Percentiles rank a stretch among this genome's conserved stretches.
These are phyloP conservation scores for Saturnispora halmiae DNA, from an alignment of 805 yeast species.

Conservation along the genomic window DNA sequence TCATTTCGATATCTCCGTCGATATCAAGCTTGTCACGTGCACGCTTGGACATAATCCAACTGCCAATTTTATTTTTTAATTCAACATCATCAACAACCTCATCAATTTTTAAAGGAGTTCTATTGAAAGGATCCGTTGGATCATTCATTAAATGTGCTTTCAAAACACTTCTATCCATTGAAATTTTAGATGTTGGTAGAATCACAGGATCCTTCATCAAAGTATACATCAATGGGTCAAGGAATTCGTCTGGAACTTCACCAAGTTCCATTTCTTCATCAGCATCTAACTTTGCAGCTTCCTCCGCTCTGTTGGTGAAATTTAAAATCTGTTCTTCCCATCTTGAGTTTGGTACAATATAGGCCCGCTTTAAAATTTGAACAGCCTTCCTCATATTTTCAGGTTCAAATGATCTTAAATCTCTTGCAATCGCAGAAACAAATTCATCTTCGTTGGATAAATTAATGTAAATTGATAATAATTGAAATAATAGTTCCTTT, in stretches of 20 bases:
- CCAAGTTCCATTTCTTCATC: constrained; percentile 83
- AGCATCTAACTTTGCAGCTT: constrained; percentile 51
- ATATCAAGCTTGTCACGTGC: constrained; percentile 12
- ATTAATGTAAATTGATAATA: constrained; percentile 70
- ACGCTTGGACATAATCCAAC: constrained; percentile 41
- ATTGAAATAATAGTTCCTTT: constrained; percentile 52
- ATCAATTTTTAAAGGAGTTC: constrained; percentile 82
- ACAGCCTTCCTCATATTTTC: constrained; percentile 63
- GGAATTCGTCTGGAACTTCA: constrained; percentile 91
- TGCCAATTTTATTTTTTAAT: constrained; percentile 50
- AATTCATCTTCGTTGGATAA: constrained; percentile 58
- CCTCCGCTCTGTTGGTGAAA: constrained; percentile 62
- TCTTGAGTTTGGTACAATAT: constrained; percentile 40
- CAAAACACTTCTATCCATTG: constrained; percentile 84
- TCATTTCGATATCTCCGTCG: constrained; percentile 24
- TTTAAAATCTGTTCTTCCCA: constrained; percentile 41
- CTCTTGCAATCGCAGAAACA: constrained; percentile 74
- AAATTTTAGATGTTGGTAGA: constrained; percentile 78
- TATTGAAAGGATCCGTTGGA: constrained; percentile 94
- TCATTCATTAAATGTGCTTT: constrained; percentile 91
- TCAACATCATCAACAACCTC: constrained; percentile 77
- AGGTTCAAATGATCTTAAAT: constrained; percentile 78
- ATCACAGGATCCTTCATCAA: constrained; percentile 93
- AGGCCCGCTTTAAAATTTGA: constrained; percentile 46
- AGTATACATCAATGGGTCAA: constrained; percentile 95